Percentiles rank a stretch among this genome's conserved stretches.
Evolutionary conservation across 768 basidiomycete genomes (phyloP).

Genomic region (Collybia mongolica): DNA sequence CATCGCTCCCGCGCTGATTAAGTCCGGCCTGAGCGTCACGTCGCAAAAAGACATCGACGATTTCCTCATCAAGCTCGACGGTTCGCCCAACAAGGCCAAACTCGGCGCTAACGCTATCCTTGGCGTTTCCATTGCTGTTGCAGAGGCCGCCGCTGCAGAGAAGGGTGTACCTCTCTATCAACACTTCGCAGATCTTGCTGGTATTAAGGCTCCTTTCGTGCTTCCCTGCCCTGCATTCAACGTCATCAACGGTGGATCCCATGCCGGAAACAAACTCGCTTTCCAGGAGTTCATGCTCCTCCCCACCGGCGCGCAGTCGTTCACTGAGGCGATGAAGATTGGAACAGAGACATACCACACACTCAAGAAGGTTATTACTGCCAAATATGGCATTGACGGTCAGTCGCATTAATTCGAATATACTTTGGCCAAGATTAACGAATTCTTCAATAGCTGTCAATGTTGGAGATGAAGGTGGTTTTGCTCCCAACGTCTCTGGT

Average conservation of each 20-base stretch:
- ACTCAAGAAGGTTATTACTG: conserved; percentile 98
- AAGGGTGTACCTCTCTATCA: conserved; percentile 95
- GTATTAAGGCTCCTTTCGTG: conserved; percentile 90
- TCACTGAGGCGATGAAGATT: conserved; percentile 98
- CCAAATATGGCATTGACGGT: conserved; percentile 99
- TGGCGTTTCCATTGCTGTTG: conserved; percentile 94
- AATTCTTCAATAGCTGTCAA: conserved; percentile 72
- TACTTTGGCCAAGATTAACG: conserved; percentile 13
- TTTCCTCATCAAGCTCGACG: conserved; percentile 97
- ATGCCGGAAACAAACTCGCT: conserved; percentile 98
- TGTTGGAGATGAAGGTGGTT: conserved; percentile 99
- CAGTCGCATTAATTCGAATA: conserved; percentile 10
- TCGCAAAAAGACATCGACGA: conserved; percentile 95
- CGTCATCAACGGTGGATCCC: conserved; percentile 99
- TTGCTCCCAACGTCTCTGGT: conserved; percentile 96
- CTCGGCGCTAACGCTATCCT: conserved; percentile 99
- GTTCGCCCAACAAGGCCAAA: conserved; percentile 98
- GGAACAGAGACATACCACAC: conserved; percentile 98
- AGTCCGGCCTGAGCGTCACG: conserved; percentile 80
- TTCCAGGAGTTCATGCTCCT: conserved; percentile 99
- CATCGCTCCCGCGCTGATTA: conserved; percentile 88
- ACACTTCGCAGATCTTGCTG: conserved; percentile 94
- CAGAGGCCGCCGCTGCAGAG: conserved; percentile 91
- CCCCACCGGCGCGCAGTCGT: conserved; percentile 87
- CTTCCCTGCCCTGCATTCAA: conserved; percentile 96